Evolutionary conservation across 495 filamentous ascomycete species (phyloP).

Genomic region (Lepidopterella palustris): DNA sequence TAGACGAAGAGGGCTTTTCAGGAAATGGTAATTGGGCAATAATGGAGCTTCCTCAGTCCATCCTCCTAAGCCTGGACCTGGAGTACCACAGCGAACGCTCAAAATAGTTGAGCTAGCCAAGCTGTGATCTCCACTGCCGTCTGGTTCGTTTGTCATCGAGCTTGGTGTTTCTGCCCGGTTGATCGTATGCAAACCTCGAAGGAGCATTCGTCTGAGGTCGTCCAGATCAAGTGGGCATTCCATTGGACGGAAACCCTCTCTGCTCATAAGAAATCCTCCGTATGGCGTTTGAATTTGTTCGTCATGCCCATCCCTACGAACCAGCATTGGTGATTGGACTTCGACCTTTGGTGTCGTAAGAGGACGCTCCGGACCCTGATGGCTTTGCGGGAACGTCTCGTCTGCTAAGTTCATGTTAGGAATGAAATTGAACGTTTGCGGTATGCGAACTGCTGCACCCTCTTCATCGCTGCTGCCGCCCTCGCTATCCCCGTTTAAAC

Average conservation of each 20-base stretch:
- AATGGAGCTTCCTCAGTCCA: constrained; percentile 3
- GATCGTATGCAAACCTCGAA: not conserved
- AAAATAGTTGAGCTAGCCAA: not conserved
- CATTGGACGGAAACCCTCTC: not conserved
- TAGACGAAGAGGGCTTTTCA: constrained; percentile 9
- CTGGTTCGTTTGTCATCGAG: constrained; percentile 8
- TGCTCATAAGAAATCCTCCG: not conserved
- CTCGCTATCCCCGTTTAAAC: not conserved
- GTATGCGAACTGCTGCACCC: constrained; percentile 1
- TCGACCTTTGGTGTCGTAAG: not conserved
- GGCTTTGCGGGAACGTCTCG: not conserved
- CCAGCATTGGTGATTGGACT: not conserved
- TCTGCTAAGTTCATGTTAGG: constrained; percentile 5
- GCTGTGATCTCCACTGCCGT: constrained; percentile 11
- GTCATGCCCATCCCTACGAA: not conserved
- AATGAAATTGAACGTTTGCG: constrained; percentile 1
- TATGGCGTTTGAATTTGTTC: constrained; percentile 5
- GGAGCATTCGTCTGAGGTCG: not conserved
- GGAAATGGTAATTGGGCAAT: constrained; percentile 16
- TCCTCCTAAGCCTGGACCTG: constrained; percentile 17
- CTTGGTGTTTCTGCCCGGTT: not conserved
- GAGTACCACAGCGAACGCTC: constrained; percentile 13
- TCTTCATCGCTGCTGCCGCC: constrained; percentile 15
- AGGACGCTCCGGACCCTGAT: constrained; percentile 1
- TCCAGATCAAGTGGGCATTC: not conserved